Evolutionary conservation across 139 green algal species (phyloP).

Genomic region (Pleodorina starrii): DNA sequence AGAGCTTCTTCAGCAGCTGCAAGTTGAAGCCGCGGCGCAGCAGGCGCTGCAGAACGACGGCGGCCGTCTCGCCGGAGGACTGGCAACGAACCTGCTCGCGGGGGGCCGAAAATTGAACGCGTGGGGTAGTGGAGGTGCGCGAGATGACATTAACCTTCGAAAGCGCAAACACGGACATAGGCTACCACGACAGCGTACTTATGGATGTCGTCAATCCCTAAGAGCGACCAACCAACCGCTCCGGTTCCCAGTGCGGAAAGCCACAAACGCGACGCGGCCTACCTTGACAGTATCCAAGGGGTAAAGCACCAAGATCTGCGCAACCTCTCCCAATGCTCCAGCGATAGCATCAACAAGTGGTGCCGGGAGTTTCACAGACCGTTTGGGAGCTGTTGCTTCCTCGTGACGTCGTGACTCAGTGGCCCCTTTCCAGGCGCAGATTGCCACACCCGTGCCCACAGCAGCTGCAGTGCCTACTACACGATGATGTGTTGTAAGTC

Average conservation of each 20-base stretch:
- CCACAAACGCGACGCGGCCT: no score
- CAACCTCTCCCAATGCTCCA: conserved; percentile 69
- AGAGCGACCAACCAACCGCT: no score
- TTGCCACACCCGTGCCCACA: not conserved
- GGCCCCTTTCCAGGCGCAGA: not conserved
- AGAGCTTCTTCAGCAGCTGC: conserved; percentile 40
- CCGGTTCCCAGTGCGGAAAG: no score
- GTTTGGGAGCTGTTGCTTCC: not conserved
- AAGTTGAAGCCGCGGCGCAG: conserved; percentile 29
- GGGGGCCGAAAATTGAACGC: no score
- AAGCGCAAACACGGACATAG: no score
- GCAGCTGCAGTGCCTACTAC: not conserved
- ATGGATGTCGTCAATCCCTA: no score
- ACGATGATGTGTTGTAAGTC: not conserved
- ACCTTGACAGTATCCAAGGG: conserved; percentile 84
- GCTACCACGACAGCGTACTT: no score
- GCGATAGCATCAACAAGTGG: conserved; percentile 7
- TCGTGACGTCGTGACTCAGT: not conserved
- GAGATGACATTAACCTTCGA: no score
- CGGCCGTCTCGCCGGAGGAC: conserved; percentile 50
- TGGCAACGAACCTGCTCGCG: conserved; percentile 78
- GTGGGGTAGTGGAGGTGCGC: not conserved
- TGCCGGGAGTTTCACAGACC: not conserved
- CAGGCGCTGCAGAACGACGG: conserved; percentile 63
- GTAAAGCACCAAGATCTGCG: conserved; percentile 73